Conservation (phyloP, 83 land plant species). For the Picea abies region DNA sequence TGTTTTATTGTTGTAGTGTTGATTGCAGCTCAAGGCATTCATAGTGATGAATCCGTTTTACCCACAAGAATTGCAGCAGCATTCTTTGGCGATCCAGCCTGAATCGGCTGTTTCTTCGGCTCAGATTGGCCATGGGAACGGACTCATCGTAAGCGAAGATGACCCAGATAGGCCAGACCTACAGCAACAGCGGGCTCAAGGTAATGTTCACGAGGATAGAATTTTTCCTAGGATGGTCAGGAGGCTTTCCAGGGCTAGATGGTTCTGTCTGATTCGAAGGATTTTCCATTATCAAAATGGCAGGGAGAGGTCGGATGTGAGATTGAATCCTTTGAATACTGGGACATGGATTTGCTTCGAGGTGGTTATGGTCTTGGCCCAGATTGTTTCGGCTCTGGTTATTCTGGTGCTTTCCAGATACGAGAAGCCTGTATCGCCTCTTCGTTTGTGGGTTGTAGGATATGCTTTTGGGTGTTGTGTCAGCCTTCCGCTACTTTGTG, state of each 20-base stretch:
- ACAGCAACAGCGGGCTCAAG: background rate
- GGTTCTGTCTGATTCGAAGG: slow-evolving; percentile 67
- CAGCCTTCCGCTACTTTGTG: slow-evolving; percentile 73
- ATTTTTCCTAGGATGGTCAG: slow-evolving; percentile 26
- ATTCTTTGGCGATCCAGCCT: background rate
- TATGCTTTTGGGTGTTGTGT: slow-evolving; percentile 73
- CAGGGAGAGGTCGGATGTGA: slow-evolving; percentile 25
- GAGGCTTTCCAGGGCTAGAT: slow-evolving; percentile 67
- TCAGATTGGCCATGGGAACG: background rate
- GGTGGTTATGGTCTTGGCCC: slow-evolving; percentile 55
- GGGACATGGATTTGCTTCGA: slow-evolving; percentile 73
- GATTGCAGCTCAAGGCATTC: background rate
- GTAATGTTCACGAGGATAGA: background rate
- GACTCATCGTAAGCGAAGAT: slow-evolving; percentile 8
- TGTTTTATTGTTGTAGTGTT: background rate
- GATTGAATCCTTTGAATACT: slow-evolving; percentile 79
- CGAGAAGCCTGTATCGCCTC: slow-evolving; percentile 80
- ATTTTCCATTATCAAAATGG: slow-evolving; percentile 74
- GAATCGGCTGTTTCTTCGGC: background rate
- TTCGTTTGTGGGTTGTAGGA: slow-evolving; percentile 73
- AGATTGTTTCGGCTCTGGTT: slow-evolving; percentile 51
- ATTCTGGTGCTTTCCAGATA: slow-evolving; percentile 48
- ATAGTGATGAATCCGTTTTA: slow-evolving; percentile 6
- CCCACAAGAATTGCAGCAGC: slow-evolving; percentile 9
- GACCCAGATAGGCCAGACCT: slow-evolving; percentile 8